These are phyloP conservation scores for Phytophthora citricola DNA, from an alignment of 352 stramenopile genomes.

Conservation along the genomic window DNA sequence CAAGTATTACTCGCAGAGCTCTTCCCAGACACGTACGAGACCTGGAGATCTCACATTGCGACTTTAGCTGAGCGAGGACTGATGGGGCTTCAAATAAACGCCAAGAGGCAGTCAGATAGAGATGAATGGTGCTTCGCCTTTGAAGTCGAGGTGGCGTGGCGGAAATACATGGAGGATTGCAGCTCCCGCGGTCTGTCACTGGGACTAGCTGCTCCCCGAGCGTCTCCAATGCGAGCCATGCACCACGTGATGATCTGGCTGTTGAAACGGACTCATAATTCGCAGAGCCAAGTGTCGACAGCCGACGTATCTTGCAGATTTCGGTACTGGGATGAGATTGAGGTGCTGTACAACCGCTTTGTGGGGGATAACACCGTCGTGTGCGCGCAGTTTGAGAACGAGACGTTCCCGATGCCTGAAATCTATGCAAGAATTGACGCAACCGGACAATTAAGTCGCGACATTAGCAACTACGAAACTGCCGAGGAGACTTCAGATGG, in stretches of 20 bases:
- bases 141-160: conserved; percentile 47
- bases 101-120: conserved; percentile 1
- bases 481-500: conserved; percentile 10
- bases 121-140: conserved; percentile 33
- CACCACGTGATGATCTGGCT: conserved; percentile 71
- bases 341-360: conserved; percentile 48
- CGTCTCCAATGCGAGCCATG: conserved; percentile 32
- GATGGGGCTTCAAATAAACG: conserved; percentile 46
- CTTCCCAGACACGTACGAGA: conserved; percentile 26
- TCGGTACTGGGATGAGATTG: conserved; percentile 61
- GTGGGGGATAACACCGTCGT: conserved; percentile 17
- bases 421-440: conserved; percentile 64
- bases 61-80: conserved; percentile 37
- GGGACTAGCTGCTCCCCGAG: conserved; percentile 13
- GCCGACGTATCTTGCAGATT: conserved; percentile 39
- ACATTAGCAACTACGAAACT: conserved; percentile 19
- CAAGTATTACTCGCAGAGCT: conserved; percentile 28
- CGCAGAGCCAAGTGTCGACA: conserved; percentile 2
- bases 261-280: conserved; percentile 33
- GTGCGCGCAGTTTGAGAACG: conserved; percentile 17
- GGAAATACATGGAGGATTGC: conserved; percentile 30
- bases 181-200: conserved; percentile 5
- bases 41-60: conserved; percentile 23
- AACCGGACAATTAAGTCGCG: conserved; percentile 38
- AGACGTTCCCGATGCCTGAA: conserved; percentile 60